These are phyloP conservation scores for Eucalyptus brandiana DNA, from an alignment of 345 rosid species.

Conservation along the genomic window DNA sequence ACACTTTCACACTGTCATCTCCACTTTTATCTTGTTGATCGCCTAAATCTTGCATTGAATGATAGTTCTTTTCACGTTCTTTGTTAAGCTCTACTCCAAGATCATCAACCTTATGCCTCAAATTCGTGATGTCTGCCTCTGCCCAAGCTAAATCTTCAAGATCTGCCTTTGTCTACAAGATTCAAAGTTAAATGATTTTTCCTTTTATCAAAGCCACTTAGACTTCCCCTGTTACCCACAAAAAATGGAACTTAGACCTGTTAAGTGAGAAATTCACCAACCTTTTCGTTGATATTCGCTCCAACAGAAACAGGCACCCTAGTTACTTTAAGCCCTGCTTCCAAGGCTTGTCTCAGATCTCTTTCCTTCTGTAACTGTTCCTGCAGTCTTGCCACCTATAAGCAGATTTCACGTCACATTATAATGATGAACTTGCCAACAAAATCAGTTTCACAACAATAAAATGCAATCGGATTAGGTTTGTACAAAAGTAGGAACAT, in stretches of 20 bases:
- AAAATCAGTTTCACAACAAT: not conserved
- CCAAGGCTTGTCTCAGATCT: conserved; percentile 48
- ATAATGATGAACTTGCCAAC: not conserved
- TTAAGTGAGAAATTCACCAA: conserved; percentile 1
- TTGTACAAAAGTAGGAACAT: not conserved
- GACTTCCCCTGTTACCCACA: not conserved
- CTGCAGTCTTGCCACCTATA: conserved; percentile 74
- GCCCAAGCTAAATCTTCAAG: conserved; percentile 53
- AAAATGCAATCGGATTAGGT: not conserved
- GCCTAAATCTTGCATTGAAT: conserved; percentile 19
- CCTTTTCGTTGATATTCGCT: conserved; percentile 46
- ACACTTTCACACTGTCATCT: conserved; percentile 27
- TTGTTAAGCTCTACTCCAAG: conserved; percentile 38
- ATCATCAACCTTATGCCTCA: conserved; percentile 53
- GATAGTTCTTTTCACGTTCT: conserved; percentile 18
- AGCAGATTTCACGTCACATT: not conserved
- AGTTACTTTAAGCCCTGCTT: conserved; percentile 44
- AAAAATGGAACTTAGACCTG: not conserved
- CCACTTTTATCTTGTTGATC: conserved; percentile 10
- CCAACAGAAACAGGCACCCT: conserved; percentile 21
- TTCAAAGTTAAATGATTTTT: not conserved
- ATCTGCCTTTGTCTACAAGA: conserved; percentile 46
- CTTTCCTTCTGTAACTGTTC: conserved; percentile 71
- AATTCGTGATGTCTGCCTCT: conserved; percentile 45
- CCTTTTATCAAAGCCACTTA: not conserved